Percentiles rank a stretch among this genome's conserved stretches.
Conservation (phyloP, 371 early-diverging fungal species). For the Smittium culicis region DNA sequence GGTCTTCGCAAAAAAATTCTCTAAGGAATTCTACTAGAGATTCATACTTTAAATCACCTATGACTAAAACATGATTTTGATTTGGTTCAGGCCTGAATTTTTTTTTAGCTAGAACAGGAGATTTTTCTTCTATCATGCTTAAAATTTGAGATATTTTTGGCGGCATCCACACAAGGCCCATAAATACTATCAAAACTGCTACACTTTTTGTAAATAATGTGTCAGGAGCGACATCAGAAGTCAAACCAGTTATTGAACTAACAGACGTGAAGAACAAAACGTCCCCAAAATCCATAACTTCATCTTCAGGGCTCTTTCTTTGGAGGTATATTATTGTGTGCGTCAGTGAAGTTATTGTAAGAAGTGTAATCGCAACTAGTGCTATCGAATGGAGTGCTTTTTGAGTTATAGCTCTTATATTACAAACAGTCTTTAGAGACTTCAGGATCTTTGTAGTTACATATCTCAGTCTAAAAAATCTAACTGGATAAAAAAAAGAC, state of each 20-base stretch:
- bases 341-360: slow-evolving; percentile 46
- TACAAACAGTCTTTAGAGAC: slow-evolving; percentile 39
- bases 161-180: slow-evolving; percentile 50
- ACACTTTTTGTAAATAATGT: slow-evolving; percentile 38
- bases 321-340: slow-evolving; percentile 40
- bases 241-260: slow-evolving; percentile 38
- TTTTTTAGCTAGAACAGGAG: slow-evolving; percentile 28
- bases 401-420: slow-evolving; percentile 37
- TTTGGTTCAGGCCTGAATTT: slow-evolving; percentile 28
- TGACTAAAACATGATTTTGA: slow-evolving; percentile 44
- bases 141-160: slow-evolving; percentile 45
- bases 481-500: slow-evolving; percentile 46
- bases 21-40: slow-evolving; percentile 44
- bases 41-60: slow-evolving; percentile 40
- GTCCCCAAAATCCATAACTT: slow-evolving; percentile 43
- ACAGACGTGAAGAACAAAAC: slow-evolving; percentile 49
- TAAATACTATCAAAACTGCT: slow-evolving; percentile 45
- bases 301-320: slow-evolving; percentile 22
- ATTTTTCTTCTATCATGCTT: slow-evolving; percentile 35
- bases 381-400: slow-evolving; percentile 36
- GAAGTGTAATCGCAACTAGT: slow-evolving; percentile 38
- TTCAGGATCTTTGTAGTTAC: slow-evolving; percentile 31
- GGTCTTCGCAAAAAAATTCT: slow-evolving; percentile 56
- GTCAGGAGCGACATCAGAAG: slow-evolving; percentile 43
- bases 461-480: slow-evolving; percentile 46